These are phyloP conservation scores for Gynostemma pentaphyllum DNA, from an alignment of 306 rosid species.

Conservation along the genomic window DNA sequence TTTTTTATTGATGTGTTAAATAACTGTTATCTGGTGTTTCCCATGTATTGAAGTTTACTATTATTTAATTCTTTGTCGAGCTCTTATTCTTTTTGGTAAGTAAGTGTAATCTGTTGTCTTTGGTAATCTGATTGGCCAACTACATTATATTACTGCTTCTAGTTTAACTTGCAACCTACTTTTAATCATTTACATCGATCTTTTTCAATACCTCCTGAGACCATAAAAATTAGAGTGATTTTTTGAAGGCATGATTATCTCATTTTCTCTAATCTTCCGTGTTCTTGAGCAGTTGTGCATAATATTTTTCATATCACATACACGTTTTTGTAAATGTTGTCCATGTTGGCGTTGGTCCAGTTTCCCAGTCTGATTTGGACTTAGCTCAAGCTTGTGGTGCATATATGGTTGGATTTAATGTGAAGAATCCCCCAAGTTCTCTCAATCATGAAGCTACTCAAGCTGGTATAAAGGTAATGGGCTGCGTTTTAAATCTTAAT, in stretches of 20 bases:
- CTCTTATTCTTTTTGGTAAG: not conserved
- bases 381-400: constrained; percentile 95
- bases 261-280: not conserved
- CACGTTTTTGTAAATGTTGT: constrained; percentile 76
- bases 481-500: not conserved
- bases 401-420: constrained; percentile 77
- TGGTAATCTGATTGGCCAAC: too few species aligned
- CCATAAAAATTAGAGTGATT: not conserved
- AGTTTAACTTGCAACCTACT: not conserved
- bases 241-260: not conserved
- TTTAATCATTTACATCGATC: not conserved
- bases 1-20: not conserved
- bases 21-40: not conserved
- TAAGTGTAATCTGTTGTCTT: not conserved
- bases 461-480: constrained; percentile 63
- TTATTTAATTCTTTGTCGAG: not conserved
- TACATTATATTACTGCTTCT: not conserved
- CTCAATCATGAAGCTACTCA: constrained; percentile 47
- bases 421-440: constrained; percentile 63
- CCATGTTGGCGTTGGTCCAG: constrained; percentile 83
- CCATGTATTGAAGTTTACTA: not conserved
- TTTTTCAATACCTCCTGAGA: not conserved
- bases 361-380: constrained; percentile 83
- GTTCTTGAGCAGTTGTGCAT: constrained; percentile 2
- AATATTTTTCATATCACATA: constrained; percentile 16